A percentile compares a stretch with the other conserved stretches of the same genome.
phyloP scores from a whole-genome alignment of 768 basidiomycete species.

The Leccinum imitatum region DNA sequence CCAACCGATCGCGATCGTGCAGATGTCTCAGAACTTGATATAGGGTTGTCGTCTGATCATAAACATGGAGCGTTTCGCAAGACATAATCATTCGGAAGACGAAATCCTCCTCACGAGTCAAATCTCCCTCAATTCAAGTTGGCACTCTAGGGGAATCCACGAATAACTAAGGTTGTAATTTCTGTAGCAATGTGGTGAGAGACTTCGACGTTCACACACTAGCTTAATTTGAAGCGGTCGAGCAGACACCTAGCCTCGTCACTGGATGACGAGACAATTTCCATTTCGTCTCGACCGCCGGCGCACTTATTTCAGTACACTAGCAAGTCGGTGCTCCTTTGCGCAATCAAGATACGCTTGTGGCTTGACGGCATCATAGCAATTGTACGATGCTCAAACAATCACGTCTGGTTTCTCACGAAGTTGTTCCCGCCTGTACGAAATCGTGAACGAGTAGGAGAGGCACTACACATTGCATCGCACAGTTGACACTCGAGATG shows the following conservation, averaged over 20 bases:
- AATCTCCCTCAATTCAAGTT: slow-evolving; percentile 2
- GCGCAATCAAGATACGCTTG: slow-evolving; percentile 87
- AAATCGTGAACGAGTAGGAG: slow-evolving; percentile 79
- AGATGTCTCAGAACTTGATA: background rate
- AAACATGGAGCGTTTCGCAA: slow-evolving; percentile 23
- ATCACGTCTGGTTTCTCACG: slow-evolving; percentile 75
- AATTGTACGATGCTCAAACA: slow-evolving; percentile 65
- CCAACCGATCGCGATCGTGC: background rate
- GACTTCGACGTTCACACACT: background rate
- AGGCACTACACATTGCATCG: slow-evolving; percentile 91
- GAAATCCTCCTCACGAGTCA: slow-evolving; percentile 12
- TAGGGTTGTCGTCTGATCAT: slow-evolving; percentile 28
- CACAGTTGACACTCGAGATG: slow-evolving; percentile 96
- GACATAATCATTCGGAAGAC: slow-evolving; percentile 1
- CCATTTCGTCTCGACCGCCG: background rate
- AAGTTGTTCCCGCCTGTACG: slow-evolving; percentile 92
- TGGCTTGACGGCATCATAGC: slow-evolving; percentile 94
- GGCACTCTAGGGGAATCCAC: background rate
- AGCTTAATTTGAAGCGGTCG: slow-evolving; percentile 53
- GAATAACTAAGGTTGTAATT: background rate
- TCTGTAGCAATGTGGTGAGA: background rate
- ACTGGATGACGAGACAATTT: slow-evolving; percentile 25
- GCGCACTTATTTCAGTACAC: background rate
- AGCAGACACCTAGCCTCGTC: slow-evolving; percentile 92
- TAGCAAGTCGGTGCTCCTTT: slow-evolving; percentile 73